These are phyloP conservation scores for Saccharomycopsis amapae DNA, from an alignment of 805 yeast species.

Conservation along the genomic window DNA sequence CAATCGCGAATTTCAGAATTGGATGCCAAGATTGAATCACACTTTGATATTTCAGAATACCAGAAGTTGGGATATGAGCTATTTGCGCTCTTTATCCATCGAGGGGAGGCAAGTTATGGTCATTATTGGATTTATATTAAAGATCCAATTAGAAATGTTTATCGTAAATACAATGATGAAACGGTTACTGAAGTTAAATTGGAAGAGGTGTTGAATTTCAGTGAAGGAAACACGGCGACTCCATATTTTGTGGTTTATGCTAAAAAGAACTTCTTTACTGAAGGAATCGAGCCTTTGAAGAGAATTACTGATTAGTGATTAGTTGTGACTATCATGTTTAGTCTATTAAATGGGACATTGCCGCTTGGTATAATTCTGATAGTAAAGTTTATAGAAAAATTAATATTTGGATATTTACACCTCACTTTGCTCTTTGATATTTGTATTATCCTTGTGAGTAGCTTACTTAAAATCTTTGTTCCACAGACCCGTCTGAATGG, in stretches of 20 bases:
- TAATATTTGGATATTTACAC: too few relatives aligned
- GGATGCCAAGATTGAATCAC: constrained; percentile 44
- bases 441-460: too few relatives aligned
- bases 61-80: constrained; percentile 66
- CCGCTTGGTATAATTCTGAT: too few relatives aligned
- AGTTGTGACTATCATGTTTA: constrained; percentile 75
- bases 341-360: too few relatives aligned
- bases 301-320: constrained; percentile 36
- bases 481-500: too few relatives aligned
- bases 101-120: constrained; percentile 94
- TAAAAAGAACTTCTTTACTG: constrained; percentile 47
- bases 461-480: too few relatives aligned
- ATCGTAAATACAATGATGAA: constrained; percentile 92
- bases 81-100: constrained; percentile 88
- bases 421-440: too few relatives aligned
- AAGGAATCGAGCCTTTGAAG: constrained; percentile 58
- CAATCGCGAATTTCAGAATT: constrained; percentile 41
- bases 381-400: too few relatives aligned
- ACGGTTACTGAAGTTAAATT: constrained; percentile 74
- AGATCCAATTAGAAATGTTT: constrained; percentile 60
- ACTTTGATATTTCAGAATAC: constrained; percentile 47
- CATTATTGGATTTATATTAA: constrained; percentile 95
- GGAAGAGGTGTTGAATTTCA: constrained; percentile 56
- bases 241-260: constrained; percentile 90
- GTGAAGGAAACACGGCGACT: constrained; percentile 73